A percentile compares a stretch with the other conserved stretches of the same genome.
These are phyloP conservation scores for Diplodia mutila DNA, from an alignment of 2,329 filamentous ascomycete genomes.

Conservation along the genomic window DNA sequence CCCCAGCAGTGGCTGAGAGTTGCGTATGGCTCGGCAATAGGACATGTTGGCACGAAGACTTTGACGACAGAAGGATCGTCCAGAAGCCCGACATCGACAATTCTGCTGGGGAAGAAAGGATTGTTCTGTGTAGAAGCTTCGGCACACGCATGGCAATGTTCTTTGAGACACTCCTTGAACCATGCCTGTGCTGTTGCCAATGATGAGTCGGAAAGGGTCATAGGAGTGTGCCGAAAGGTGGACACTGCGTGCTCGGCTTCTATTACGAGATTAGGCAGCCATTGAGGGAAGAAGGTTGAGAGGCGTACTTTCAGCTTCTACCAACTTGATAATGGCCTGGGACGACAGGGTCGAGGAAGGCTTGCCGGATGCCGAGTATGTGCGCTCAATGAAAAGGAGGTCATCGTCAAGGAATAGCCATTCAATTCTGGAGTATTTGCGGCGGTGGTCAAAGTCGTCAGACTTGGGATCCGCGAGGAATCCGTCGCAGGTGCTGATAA, in stretches of 20 bases:
- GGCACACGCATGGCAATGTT: neutral
- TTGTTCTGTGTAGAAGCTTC: neutral
- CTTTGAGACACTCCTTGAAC: neutral
- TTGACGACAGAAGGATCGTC: neutral
- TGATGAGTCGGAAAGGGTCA: neutral
- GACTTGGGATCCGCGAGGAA: neutral
- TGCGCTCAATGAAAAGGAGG: constrained; percentile 1
- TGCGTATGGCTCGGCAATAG: neutral
- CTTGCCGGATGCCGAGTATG: neutral
- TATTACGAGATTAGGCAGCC: neutral
- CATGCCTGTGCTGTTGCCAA: neutral
- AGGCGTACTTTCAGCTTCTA: neutral
- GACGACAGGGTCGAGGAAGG: neutral
- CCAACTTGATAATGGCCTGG: neutral
- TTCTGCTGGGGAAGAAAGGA: neutral
- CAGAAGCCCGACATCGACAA: neutral
- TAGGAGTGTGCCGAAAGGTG: neutral
- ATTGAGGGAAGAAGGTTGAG: neutral
- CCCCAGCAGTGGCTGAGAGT: constrained; percentile 23
- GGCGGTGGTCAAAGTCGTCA: neutral
- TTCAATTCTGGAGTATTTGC: neutral
- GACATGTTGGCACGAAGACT: neutral
- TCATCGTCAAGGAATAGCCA: constrained; percentile 8
- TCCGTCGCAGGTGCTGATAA: neutral
- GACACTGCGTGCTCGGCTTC: neutral